A percentile compares a stretch with the other conserved stretches of the same genome.
phyloP scores from a whole-genome alignment of 2,329 filamentous ascomycete genomes.

The Claviceps monticola region DNA sequence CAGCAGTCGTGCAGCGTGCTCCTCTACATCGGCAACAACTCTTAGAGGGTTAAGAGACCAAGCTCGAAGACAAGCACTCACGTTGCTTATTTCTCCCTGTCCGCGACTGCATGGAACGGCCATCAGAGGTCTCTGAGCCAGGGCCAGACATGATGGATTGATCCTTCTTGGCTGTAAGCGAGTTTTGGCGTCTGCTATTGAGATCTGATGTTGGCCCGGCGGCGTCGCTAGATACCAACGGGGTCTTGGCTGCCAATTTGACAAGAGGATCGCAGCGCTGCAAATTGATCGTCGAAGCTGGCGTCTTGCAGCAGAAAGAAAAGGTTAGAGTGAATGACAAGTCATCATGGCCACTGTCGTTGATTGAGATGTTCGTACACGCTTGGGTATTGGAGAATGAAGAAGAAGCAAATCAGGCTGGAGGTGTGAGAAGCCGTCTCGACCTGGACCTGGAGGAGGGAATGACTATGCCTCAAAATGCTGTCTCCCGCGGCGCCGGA shows the following conservation, averaged over 20 bases:
- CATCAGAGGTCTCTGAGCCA: slow-evolving; percentile 21
- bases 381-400: neutral
- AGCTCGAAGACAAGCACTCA: slow-evolving; percentile 31
- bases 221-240: neutral
- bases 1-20: neutral
- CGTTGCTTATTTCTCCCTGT: slow-evolving; percentile 68
- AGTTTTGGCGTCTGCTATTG: neutral
- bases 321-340: slow-evolving; percentile 8
- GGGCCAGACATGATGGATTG: slow-evolving; percentile 21
- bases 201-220: neutral
- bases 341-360: slow-evolving; percentile 6
- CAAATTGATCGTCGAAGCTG: slow-evolving; percentile 6
- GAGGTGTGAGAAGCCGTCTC: slow-evolving; percentile 4
- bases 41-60: neutral
- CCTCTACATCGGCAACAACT: neutral
- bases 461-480: slow-evolving; percentile 4
- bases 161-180: slow-evolving; percentile 6
- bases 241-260: slow-evolving; percentile 4
- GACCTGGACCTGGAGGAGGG: slow-evolving; percentile 3
- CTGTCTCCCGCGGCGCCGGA: slow-evolving; percentile 7
- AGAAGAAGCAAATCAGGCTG: slow-evolving; percentile 1
- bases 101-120: slow-evolving; percentile 56
- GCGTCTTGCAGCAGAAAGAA: slow-evolving; percentile 6
- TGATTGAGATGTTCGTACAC: slow-evolving; percentile 4
- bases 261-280: slow-evolving; percentile 5